These are phyloP conservation scores for Sphaerulina populicola DNA, from an alignment of 2,329 filamentous ascomycete genomes.

Conservation along the genomic window DNA sequence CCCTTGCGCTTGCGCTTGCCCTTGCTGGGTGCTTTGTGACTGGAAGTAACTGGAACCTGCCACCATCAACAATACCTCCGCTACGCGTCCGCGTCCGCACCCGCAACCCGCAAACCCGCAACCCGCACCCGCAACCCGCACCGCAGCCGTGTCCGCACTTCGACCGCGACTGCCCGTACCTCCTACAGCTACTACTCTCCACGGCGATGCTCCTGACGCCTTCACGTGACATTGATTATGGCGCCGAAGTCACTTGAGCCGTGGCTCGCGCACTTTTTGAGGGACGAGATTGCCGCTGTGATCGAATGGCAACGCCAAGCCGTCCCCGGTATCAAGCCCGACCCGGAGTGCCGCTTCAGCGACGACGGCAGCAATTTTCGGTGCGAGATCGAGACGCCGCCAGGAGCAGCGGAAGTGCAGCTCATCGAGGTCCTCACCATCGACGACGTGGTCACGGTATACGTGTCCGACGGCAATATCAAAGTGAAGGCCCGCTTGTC, in stretches of 20 bases:
- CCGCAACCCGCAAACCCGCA: no score
- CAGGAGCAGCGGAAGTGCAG: conserved; percentile 14
- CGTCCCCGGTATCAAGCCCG: conserved; percentile 19
- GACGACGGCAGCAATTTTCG: conserved; percentile 31
- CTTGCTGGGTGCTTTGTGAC: no score
- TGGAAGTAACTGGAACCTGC: no score
- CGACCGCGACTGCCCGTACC: background rate
- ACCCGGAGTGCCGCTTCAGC: conserved; percentile 22
- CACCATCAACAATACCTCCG: background rate
- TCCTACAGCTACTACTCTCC: background rate
- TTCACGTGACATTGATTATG: conserved; percentile 11
- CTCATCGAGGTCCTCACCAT: conserved; percentile 18
- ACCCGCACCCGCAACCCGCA: no score
- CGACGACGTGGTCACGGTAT: conserved; percentile 13
- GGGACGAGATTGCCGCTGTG: conserved; percentile 23
- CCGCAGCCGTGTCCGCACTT: background rate
- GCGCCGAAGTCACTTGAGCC: conserved; percentile 17
- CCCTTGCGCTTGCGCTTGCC: no score
- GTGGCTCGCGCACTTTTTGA: conserved; percentile 28
- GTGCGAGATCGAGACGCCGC: conserved; percentile 13
- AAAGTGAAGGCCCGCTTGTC: conserved; percentile 24
- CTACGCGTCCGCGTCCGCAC: no score
- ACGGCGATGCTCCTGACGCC: conserved; percentile 6
- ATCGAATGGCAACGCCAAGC: conserved; percentile 23
- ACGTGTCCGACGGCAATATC: conserved; percentile 25